phyloP scores from a whole-genome alignment of 1,139 yeast genomes.

The Suhomyces choctaworum region DNA sequence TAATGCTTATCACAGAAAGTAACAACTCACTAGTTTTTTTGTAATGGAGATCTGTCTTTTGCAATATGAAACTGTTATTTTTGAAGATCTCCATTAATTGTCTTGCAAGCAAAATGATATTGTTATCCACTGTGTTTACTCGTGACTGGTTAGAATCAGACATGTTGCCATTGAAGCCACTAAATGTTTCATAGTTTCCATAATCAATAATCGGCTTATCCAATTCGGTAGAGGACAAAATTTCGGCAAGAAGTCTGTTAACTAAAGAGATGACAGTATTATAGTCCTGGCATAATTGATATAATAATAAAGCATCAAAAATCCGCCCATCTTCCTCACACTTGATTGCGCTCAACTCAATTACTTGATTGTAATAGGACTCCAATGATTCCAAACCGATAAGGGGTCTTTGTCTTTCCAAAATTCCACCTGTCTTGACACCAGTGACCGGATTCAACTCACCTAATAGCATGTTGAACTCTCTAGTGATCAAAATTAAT shows the following conservation, averaged over 20 bases:
- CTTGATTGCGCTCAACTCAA: conserved; percentile 80
- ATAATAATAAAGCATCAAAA: conserved; percentile 80
- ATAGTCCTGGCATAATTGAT: conserved; percentile 86
- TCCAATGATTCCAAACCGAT: conserved; percentile 60
- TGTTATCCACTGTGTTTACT: conserved; percentile 41
- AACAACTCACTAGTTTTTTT: conserved; percentile 66
- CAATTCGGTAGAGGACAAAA: conserved; percentile 70
- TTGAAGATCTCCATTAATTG: conserved; percentile 56
- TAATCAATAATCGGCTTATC: conserved; percentile 55
- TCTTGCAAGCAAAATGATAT: conserved; percentile 57
- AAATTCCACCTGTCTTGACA: conserved; percentile 75
- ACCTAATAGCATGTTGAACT: conserved; percentile 78
- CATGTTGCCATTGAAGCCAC: conserved; percentile 14
- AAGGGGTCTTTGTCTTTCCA: conserved; percentile 76
- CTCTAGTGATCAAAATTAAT: conserved; percentile 81
- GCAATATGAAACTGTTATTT: conserved; percentile 50
- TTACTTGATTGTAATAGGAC: conserved; percentile 53
- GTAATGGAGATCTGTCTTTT: conserved; percentile 44
- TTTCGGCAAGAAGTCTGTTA: conserved; percentile 78
- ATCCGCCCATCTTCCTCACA: conserved; percentile 93
- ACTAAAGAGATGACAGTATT: conserved; percentile 79
- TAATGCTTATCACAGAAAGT: conserved; percentile 65
- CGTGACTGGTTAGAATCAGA: conserved; percentile 5
- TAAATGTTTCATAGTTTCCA: conserved; percentile 36
- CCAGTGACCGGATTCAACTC: conserved; percentile 70